A percentile compares a stretch with the other conserved stretches of the same genome.
Evolutionary conservation across 2,329 filamentous ascomycete genomes (phyloP).

Genomic region (Cercospora zeina): DNA sequence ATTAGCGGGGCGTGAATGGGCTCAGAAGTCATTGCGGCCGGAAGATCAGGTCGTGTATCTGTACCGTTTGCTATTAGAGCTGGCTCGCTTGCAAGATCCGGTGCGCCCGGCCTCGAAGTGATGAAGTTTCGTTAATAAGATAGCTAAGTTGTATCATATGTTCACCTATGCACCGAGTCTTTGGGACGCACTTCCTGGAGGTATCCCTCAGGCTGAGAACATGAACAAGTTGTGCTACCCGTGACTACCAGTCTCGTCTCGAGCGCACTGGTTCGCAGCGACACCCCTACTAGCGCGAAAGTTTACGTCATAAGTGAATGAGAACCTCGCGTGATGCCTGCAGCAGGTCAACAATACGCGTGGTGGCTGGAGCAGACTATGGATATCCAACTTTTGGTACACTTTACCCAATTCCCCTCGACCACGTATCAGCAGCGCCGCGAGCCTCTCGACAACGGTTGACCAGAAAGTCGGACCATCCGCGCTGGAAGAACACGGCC

Average conservation of each 20-base stretch:
- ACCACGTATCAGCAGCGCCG: neutral
- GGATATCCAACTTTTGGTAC: conserved; percentile 1
- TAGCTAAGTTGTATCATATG: neutral
- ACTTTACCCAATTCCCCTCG: neutral
- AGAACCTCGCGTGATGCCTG: conserved; percentile 9
- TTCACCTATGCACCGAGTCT: neutral
- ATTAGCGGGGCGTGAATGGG: conserved; percentile 53
- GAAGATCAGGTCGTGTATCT: conserved; percentile 27
- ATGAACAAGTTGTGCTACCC: neutral
- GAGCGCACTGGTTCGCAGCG: conserved; percentile 5
- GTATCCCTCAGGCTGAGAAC: neutral
- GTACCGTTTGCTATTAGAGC: conserved; percentile 23
- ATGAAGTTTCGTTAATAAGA: neutral
- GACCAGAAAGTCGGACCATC: neutral
- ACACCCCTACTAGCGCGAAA: conserved; percentile 8
- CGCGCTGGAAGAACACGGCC: neutral
- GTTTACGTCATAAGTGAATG: conserved; percentile 13
- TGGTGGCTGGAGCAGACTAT: conserved; percentile 12
- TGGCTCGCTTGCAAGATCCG: conserved; percentile 9
- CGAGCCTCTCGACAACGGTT: neutral
- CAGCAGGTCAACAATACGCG: conserved; percentile 14
- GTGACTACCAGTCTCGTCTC: neutral
- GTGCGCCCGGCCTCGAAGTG: neutral
- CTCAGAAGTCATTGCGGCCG: conserved; percentile 18
- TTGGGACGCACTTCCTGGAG: no score